These are phyloP conservation scores for Solanum sparsipilum DNA, from an alignment of 257 asterid genomes.

Conservation along the genomic window DNA sequence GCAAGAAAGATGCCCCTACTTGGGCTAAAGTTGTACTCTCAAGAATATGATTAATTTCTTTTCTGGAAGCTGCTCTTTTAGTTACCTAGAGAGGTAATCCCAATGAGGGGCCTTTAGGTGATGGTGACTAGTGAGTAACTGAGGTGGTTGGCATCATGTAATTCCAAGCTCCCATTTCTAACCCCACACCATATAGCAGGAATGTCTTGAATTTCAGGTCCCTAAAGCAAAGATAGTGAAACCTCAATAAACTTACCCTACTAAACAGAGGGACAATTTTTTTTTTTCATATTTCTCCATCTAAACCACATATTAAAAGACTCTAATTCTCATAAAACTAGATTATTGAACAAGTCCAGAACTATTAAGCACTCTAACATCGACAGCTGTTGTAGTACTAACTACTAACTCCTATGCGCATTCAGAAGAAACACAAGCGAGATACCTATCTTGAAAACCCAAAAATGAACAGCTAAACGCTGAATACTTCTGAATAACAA, in stretches of 20 bases:
- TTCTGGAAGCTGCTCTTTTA: not conserved
- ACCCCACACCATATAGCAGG: not conserved
- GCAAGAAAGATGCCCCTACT: not conserved
- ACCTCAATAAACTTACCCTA: not conserved
- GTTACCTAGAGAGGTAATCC: not conserved
- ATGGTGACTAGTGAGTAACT: slow-evolving; percentile 16
- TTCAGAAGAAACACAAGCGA: not conserved
- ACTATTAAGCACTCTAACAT: not conserved
- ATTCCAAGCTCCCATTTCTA: not conserved
- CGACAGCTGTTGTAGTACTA: not conserved
- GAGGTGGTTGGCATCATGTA: slow-evolving; percentile 20
- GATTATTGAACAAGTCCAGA: not conserved
- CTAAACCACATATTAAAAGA: not conserved
- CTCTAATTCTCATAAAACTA: not conserved
- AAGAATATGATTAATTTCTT: not conserved
- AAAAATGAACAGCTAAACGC: not conserved
- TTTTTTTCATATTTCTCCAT: not conserved
- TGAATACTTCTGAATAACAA: not conserved
- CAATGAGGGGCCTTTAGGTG: slow-evolving; percentile 1
- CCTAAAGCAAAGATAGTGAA: not conserved
- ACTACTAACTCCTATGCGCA: not conserved
- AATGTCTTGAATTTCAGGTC: not conserved
- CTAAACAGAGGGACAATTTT: not conserved
- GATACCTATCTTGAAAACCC: not conserved
- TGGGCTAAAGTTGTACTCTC: not conserved